Percentiles rank a stretch among this genome's conserved stretches.
These are phyloP conservation scores for Neolecta irregularis DNA, from an alignment of 1,139 yeast species.

Conservation along the genomic window DNA sequence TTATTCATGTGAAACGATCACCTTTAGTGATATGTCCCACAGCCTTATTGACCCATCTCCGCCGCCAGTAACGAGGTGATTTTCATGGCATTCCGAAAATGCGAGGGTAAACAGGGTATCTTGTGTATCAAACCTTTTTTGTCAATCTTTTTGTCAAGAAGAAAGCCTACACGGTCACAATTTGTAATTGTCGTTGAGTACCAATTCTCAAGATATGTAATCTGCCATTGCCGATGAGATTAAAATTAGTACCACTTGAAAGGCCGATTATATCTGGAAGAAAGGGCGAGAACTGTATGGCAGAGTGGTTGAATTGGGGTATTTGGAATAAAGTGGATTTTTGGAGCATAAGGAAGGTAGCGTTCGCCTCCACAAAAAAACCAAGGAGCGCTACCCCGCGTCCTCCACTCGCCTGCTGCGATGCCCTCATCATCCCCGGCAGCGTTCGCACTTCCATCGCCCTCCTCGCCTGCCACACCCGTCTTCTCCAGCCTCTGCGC, in stretches of 20 bases:
- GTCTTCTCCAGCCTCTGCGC: too few species aligned
- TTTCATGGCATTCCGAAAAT: constrained; percentile 85
- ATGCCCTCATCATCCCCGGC: too few species aligned
- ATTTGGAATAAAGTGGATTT: neutral
- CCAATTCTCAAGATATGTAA: constrained; percentile 53
- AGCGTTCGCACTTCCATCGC: too few species aligned
- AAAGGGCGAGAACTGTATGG: constrained; percentile 80
- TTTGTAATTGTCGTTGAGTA: constrained; percentile 35
- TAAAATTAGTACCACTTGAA: constrained; percentile 83
- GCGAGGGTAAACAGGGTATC: constrained; percentile 80
- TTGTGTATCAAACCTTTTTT: constrained; percentile 73
- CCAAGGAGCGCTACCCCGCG: too few species aligned
- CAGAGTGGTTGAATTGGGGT: constrained; percentile 69
- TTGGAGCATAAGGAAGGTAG: too few species aligned
- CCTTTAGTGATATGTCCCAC: constrained; percentile 51
- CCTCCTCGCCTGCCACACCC: too few species aligned
- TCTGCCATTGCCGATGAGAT: constrained; percentile 86
- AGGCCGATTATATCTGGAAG: constrained; percentile 81
- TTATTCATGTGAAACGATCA: constrained; percentile 2
- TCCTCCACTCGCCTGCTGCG: too few species aligned
- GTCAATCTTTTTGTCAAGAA: neutral
- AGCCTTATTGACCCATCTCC: constrained; percentile 84
- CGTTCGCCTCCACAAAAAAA: too few species aligned
- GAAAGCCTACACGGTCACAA: constrained; percentile 1
- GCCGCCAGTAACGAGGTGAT: constrained; percentile 64